Conservation (phyloP, 2,329 filamentous ascomycete genomes). For the Lachnellula cervina region DNA sequence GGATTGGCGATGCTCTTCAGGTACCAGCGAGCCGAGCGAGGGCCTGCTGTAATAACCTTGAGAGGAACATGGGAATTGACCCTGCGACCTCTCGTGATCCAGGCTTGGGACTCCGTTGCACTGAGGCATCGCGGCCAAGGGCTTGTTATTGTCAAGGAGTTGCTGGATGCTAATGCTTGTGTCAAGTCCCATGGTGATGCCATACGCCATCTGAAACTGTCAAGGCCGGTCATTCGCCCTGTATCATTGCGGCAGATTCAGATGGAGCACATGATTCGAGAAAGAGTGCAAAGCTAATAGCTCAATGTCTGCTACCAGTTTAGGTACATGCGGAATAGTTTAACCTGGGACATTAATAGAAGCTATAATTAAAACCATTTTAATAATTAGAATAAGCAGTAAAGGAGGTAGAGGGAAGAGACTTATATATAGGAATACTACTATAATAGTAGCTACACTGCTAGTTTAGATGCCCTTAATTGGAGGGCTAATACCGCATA, state of each 20-base stretch:
- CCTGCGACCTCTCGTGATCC: constrained; percentile 16
- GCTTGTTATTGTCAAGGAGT: constrained; percentile 16
- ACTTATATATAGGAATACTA: too few species aligned
- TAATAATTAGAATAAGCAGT: too few species aligned
- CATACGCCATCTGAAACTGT: constrained; percentile 14
- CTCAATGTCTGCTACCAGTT: constrained; percentile 12
- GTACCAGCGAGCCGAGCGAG: constrained; percentile 13
- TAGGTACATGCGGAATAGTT: constrained; percentile 11
- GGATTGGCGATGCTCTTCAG: constrained; percentile 19
- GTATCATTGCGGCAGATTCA: constrained; percentile 21
- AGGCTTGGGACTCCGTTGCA: constrained; percentile 24
- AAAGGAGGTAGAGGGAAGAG: too few species aligned
- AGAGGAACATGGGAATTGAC: constrained; percentile 26
- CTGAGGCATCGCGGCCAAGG: constrained; percentile 14
- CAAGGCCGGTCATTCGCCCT: constrained; percentile 17
- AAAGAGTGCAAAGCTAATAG: constrained; percentile 13
- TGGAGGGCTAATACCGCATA: too few species aligned
- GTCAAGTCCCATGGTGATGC: constrained; percentile 25
- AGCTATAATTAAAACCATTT: too few species aligned
- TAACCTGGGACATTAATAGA: not conserved
- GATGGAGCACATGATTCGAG: constrained; percentile 13
- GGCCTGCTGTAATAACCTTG: constrained; percentile 19
- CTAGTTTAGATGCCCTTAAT: too few species aligned
- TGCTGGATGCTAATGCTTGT: constrained; percentile 13
- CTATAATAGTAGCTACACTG: too few species aligned